Base-by-base conservation (phyloP, 1,139 yeast genomes). In the Casaregolazyma lundiana region DNA sequence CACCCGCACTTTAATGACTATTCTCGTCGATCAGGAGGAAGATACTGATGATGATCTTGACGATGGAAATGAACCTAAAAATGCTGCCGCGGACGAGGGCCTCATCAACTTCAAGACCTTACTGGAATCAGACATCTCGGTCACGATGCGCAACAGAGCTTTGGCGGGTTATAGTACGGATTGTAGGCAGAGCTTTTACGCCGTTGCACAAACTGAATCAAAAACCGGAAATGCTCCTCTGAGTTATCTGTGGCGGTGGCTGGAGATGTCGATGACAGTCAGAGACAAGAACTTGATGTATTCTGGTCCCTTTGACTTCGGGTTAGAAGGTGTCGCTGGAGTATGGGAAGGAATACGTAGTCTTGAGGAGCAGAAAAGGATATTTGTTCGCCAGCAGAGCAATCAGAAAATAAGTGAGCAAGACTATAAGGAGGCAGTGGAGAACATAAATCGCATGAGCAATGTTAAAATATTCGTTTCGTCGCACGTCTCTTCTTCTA, bases 231-330 rank as follows among this genome's bases (percentile, higher is more conserved):
- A 80, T 22, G 84, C 80, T 29, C 79, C 80, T 53, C 69, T 88
- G 32, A 71, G 83, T 52, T 82, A 85, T 56, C 83, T 95, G 0
- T 90, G 97, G 97, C 79, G 83, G 58, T 90, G 97, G 97, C 66
- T 90, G 21, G 77, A 80, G 6, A 76, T 85, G 43, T 89, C 95
- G 0, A 74, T 78, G 50, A 78, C 77, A 43, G 76, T 88, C 1
- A 80, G 83, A 15, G 78, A 76, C 24, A 79, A 83, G 45, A 87
- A 87, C 0, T 71, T 82, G 1, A 82, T 86, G 87, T 69, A 77
- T 0, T 75, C 83, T 1, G 81, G 79, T 20, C 75, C 75, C 6
- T 69, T 87, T 24, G 97, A 92, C 62, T 73, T 92, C 35, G 94
- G 95, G 2, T 89, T 78, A 63, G 84, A 85, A 56, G 98, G 97